Percentiles rank a stretch among this genome's conserved stretches.
phyloP scores from a whole-genome alignment of 768 basidiomycete genomes.

The Phlebiopsis flavidoalba region DNA sequence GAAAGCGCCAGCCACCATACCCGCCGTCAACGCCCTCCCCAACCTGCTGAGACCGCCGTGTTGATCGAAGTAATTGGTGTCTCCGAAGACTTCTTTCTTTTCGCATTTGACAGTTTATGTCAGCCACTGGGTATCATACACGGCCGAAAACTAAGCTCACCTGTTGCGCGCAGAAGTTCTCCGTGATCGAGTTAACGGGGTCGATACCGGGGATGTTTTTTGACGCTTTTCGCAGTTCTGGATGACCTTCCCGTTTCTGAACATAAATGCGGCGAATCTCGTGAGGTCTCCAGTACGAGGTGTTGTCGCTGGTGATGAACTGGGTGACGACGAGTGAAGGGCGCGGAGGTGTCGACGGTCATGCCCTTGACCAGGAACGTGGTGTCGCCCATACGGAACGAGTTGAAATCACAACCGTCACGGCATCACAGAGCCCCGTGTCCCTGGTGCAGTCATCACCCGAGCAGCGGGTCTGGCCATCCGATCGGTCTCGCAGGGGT shows the following conservation, averaged over 20 bases:
- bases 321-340: conserved; percentile 57
- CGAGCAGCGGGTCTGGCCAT: conserved; percentile 40
- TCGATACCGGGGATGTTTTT: conserved; percentile 41
- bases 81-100: conserved; percentile 39
- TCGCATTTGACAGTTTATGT: too few species aligned
- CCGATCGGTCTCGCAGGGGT: conserved; percentile 47
- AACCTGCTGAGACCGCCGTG: conserved; percentile 36
- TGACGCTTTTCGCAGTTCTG: conserved; percentile 44
- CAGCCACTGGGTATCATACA: too few species aligned
- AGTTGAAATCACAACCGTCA: conserved; percentile 63
- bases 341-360: conserved; percentile 45
- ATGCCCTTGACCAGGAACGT: conserved; percentile 43
- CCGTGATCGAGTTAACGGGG: conserved; percentile 42
- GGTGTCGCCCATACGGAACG: conserved; percentile 47
- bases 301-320: conserved; percentile 44
- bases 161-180: conserved; percentile 41
- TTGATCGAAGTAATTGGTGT: conserved; percentile 35
- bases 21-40: conserved; percentile 31
- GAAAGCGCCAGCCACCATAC: conserved; percentile 46
- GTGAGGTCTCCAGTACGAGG: conserved; percentile 40
- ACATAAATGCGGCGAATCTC: conserved; percentile 54
- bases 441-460: conserved; percentile 33
- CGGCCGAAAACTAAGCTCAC: too few species aligned
- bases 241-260: conserved; percentile 48
- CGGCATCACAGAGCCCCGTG: conserved; percentile 44